phyloP scores from a whole-genome alignment of 2,329 filamentous ascomycete genomes.

The Saccharata proteae region DNA sequence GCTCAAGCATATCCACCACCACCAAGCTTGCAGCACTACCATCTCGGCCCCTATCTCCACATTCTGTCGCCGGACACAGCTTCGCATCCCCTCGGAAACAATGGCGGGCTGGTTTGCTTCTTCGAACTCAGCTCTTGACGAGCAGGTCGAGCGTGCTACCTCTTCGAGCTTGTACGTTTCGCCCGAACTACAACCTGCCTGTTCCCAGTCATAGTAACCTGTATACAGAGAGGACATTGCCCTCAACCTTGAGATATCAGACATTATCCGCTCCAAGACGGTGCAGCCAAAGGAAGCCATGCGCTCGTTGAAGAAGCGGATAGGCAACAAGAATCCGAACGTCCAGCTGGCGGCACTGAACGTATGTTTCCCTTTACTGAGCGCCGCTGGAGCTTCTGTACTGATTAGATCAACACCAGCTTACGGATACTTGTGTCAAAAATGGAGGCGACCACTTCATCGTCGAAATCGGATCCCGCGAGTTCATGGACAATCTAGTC shows the following conservation, averaged over 20 bases:
- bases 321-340: slow-evolving; percentile 97
- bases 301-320: slow-evolving; percentile 85
- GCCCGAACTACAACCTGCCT: slow-evolving; percentile 3
- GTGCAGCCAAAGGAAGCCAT: slow-evolving; percentile 97
- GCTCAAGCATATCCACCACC: slow-evolving; percentile 3
- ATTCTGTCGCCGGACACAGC: neutral
- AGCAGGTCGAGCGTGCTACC: slow-evolving; percentile 93
- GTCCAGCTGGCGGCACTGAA: slow-evolving; percentile 90
- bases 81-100: slow-evolving; percentile 15
- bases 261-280: slow-evolving; percentile 92
- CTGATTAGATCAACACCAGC: slow-evolving; percentile 33
- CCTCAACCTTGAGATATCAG: slow-evolving; percentile 94
- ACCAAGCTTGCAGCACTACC: slow-evolving; percentile 1
- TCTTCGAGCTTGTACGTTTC: slow-evolving; percentile 72
- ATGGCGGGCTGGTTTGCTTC: slow-evolving; percentile 98
- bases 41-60: neutral
- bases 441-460: slow-evolving; percentile 96
- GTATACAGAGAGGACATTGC: slow-evolving; percentile 83
- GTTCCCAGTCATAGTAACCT: slow-evolving; percentile 5
- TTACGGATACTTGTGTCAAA: slow-evolving; percentile 97
- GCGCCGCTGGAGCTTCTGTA: too few relatives aligned
- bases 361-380: slow-evolving; percentile 40
- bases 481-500: slow-evolving; percentile 96
- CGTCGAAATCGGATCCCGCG: slow-evolving; percentile 83
- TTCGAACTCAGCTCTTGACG: slow-evolving; percentile 80